These are phyloP conservation scores for Dalbergia oliveri DNA, from an alignment of 306 rosid genomes.

Conservation along the genomic window DNA sequence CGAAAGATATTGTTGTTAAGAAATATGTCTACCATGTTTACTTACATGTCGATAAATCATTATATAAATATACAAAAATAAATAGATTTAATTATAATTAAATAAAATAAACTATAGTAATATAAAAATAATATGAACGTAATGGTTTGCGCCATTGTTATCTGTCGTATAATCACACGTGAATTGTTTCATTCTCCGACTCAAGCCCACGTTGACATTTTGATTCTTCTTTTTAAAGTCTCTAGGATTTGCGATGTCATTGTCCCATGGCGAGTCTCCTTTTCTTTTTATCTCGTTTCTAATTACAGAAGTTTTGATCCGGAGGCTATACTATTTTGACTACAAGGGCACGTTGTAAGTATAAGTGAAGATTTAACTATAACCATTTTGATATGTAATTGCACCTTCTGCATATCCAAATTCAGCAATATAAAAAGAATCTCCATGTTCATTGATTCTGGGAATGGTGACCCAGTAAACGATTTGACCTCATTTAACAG, in stretches of 20 bases:
- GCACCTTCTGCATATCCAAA: background rate
- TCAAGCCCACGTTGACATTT: conserved; percentile 34
- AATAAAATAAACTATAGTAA: background rate
- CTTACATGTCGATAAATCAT: background rate
- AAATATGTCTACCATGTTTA: too few relatives aligned
- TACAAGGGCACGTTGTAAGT: background rate
- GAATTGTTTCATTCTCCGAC: background rate
- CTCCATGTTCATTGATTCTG: conserved; percentile 5
- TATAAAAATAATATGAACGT: background rate
- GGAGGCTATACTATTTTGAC: background rate
- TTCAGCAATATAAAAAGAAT: conserved; percentile 19
- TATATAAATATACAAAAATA: too few relatives aligned
- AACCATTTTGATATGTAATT: background rate
- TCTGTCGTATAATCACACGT: background rate
- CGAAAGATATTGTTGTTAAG: background rate
- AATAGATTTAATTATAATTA: too few relatives aligned
- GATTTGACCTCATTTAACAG: conserved; percentile 36
- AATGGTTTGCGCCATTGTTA: background rate
- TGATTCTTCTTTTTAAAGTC: background rate
- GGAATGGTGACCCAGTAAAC: conserved; percentile 41
- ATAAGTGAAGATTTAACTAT: background rate
- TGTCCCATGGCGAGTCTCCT: background rate
- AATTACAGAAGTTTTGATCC: background rate
- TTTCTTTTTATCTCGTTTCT: background rate
- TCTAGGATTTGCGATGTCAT: background rate